Percentiles rank a stretch among this genome's conserved stretches.
Conservation (phyloP, 306 rosid species). For the Quercus rubra region DNA sequence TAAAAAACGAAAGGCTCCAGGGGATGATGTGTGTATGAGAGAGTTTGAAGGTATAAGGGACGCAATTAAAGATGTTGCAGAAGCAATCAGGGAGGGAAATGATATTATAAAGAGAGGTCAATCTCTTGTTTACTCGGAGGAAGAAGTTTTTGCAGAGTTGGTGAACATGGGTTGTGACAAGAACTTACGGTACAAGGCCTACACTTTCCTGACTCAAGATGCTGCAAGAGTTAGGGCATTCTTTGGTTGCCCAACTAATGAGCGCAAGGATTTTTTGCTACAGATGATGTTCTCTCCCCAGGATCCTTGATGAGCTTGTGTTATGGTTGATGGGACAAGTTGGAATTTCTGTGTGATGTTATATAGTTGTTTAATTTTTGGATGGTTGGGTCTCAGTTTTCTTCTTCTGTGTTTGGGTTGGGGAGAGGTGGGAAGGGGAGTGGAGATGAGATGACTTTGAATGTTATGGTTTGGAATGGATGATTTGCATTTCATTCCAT, state of each 20-base stretch:
- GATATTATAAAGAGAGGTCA: neutral
- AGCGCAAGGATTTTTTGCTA: constrained; percentile 6
- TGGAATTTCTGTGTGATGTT: neutral
- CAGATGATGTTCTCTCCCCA: constrained; percentile 7
- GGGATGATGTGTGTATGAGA: neutral
- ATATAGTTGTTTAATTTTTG: neutral
- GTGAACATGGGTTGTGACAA: constrained; percentile 8
- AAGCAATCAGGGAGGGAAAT: constrained; percentile 27
- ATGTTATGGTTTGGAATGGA: too few species aligned
- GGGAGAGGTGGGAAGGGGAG: too few species aligned
- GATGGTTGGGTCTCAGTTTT: neutral
- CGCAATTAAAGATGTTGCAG: constrained; percentile 18
- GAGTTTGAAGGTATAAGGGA: constrained; percentile 11
- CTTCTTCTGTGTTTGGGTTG: too few species aligned
- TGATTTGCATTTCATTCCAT: neutral
- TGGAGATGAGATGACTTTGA: too few species aligned
- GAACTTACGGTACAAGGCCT: neutral
- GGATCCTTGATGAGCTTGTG: neutral
- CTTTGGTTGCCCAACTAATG: constrained; percentile 23
- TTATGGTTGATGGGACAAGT: neutral
- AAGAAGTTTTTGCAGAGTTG: constrained; percentile 15
- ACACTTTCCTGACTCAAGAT: constrained; percentile 14
- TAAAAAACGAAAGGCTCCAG: neutral
- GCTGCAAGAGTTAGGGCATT: constrained; percentile 17
- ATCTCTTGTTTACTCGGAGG: constrained; percentile 13